A percentile compares a stretch with the other conserved stretches of the same genome.
Evolutionary conservation across 805 yeast genomes (phyloP).

Genomic region (Sugiyamaella floridensis): DNA sequence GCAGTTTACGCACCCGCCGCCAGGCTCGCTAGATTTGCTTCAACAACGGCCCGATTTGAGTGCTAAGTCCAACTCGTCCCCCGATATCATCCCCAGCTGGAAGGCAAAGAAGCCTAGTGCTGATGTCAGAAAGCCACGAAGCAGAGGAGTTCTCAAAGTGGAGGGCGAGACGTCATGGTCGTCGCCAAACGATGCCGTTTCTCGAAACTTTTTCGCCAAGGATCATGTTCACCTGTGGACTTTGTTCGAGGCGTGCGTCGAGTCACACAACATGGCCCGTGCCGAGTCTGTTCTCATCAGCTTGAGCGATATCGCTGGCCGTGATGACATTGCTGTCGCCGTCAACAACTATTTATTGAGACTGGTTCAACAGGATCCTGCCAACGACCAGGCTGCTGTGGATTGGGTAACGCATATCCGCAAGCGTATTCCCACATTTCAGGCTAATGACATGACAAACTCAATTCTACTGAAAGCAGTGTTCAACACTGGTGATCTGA

Average conservation of each 20-base stretch:
- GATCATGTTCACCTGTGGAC: conserved; percentile 67
- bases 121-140: not conserved
- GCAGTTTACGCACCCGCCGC: not conserved
- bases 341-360: conserved; percentile 55
- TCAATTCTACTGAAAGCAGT: conserved; percentile 53
- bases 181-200: conserved; percentile 27
- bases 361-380: conserved; percentile 37
- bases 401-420: conserved; percentile 34
- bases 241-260: conserved; percentile 68
- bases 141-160: conserved; percentile 2
- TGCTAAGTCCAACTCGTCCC: too few species aligned
- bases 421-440: conserved; percentile 27
- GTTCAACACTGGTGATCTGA: conserved; percentile 18
- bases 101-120: not conserved
- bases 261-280: conserved; percentile 56
- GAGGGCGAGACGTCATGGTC: conserved; percentile 24
- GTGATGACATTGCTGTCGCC: conserved; percentile 51
- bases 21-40: not conserved
- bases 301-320: conserved; percentile 43
- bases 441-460: conserved; percentile 49
- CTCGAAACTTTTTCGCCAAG: conserved; percentile 37
- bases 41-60: not conserved
- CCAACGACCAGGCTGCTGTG: conserved; percentile 39
- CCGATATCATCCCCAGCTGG: not conserved
- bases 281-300: conserved; percentile 64